These are phyloP conservation scores for Dendrobium huoshanense DNA, from an alignment of 106 monocot species.

Conservation along the genomic window DNA sequence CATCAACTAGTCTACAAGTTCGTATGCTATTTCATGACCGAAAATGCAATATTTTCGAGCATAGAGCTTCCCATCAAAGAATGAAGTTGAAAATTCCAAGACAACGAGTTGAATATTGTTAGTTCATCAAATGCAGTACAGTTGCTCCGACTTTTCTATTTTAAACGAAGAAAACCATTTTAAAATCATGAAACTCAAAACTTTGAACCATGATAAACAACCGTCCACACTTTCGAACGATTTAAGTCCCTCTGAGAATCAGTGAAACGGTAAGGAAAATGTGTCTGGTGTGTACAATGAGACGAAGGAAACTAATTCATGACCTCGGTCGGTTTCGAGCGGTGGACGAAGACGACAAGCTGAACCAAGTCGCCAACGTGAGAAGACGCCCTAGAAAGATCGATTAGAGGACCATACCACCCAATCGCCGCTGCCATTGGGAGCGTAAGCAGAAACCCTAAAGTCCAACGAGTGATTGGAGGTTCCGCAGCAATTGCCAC, in stretches of 20 bases:
- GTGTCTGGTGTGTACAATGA: not conserved
- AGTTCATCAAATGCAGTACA: not conserved
- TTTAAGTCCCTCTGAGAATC: not conserved
- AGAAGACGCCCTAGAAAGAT: constrained; percentile 34
- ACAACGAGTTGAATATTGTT: not conserved
- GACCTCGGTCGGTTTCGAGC: constrained; percentile 27
- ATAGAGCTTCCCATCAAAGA: too few relatives aligned
- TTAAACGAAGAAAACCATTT: not conserved
- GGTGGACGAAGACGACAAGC: constrained; percentile 46
- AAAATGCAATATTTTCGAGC: too few relatives aligned
- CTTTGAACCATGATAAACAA: not conserved
- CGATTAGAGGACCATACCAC: constrained; percentile 69
- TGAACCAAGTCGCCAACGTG: constrained; percentile 49
- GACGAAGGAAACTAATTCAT: not conserved
- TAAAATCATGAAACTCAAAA: not conserved
- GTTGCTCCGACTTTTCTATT: not conserved
- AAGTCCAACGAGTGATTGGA: not conserved
- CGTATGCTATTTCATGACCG: too few relatives aligned
- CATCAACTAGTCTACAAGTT: too few relatives aligned
- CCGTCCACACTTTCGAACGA: not conserved
- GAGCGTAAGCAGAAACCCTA: not conserved
- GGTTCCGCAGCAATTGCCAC: too few relatives aligned
- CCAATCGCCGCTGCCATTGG: constrained; percentile 25
- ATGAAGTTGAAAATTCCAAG: too few relatives aligned
- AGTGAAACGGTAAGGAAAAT: not conserved